These are phyloP conservation scores for Boletus reticuloceps DNA, from an alignment of 768 basidiomycete genomes.

Conservation along the genomic window DNA sequence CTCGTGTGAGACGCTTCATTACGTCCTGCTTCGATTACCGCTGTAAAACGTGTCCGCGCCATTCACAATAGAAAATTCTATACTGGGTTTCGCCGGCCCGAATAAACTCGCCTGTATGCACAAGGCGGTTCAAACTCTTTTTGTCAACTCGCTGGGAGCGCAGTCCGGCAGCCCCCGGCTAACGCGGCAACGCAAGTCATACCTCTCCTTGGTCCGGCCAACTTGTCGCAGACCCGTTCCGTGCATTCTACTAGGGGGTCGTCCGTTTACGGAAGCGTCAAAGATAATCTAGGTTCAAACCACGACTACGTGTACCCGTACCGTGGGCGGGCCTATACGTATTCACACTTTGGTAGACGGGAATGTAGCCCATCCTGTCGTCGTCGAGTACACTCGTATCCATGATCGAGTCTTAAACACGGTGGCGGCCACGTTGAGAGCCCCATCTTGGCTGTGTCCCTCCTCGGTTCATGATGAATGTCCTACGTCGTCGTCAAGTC, in stretches of 20 bases:
- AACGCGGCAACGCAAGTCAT: neutral
- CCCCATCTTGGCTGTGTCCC: too few relatives aligned
- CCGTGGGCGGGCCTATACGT: neutral
- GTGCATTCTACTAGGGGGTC: neutral
- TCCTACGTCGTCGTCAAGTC: too few relatives aligned
- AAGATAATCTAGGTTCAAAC: neutral
- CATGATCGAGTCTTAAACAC: too few relatives aligned
- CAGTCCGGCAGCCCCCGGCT: slow-evolving; percentile 8
- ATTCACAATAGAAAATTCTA: slow-evolving; percentile 7
- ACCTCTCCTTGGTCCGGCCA: too few relatives aligned
- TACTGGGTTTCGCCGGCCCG: slow-evolving; percentile 3
- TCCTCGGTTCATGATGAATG: too few relatives aligned
- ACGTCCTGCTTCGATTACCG: slow-evolving; percentile 17
- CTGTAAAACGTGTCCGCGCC: slow-evolving; percentile 11
- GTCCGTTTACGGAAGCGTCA: slow-evolving; percentile 2
- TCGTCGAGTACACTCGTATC: too few relatives aligned
- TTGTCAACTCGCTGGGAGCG: too few relatives aligned
- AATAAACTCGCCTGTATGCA: neutral
- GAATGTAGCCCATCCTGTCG: neutral
- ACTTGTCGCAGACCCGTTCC: too few relatives aligned
- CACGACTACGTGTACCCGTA: neutral
- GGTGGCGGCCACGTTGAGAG: too few relatives aligned
- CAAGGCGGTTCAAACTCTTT: neutral
- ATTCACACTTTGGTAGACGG: too few relatives aligned
- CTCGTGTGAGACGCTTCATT: neutral